Evolutionary conservation across 2,329 filamentous ascomycete genomes (phyloP), one percentile per base, ranked within the genome.

Genomic region (Cytospora piceae): DNA sequence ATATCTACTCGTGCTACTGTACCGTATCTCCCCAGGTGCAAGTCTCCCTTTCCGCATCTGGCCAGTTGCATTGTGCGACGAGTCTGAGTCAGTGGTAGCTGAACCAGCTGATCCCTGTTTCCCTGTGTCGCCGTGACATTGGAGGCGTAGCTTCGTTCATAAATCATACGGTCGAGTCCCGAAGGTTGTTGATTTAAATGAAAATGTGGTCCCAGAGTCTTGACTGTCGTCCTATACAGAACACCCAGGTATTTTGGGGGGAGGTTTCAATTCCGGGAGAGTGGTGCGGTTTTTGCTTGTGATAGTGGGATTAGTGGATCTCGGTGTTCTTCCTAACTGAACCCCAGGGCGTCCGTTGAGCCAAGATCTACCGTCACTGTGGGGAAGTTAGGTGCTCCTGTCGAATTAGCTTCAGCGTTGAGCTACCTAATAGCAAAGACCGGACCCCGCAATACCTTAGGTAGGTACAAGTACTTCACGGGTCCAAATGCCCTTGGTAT

Each of bases 21-120:
- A 37, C 34, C 12, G 34, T 37, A 37, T 37, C 34, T 37, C 34
- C 12, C 34, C 11, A 9, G 27, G 27, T 29, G 27, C 27, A 3
- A 29, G 27, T 39, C 42, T 37, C 29, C 57, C 51, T 34, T 58
- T 34, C 57, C 65, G 51, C 24, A 65, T 65, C 46, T 60, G 62
- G 65, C 54, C 39, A 57, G 62, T 55, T 67, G 65, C 65, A 65
- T 65, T 55, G 65, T 67, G 63, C 55, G 58, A 65, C 65, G 34
- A 32, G 66, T 42, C 58, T 65, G 66, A 59, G 34, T 53, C 55
- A 51, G 62, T 37, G 54, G 52, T 53, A 52, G 54, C 27, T 53
- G 24, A 63, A n/a, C n/a, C 22, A 37, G 56, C 57, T 51, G 46
- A 49, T 42, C 61, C 60, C 58, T 59, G 49, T 29, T 22, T 24